These are phyloP conservation scores for Echria macrotheca DNA, from an alignment of 495 filamentous ascomycete species.

Conservation along the genomic window DNA sequence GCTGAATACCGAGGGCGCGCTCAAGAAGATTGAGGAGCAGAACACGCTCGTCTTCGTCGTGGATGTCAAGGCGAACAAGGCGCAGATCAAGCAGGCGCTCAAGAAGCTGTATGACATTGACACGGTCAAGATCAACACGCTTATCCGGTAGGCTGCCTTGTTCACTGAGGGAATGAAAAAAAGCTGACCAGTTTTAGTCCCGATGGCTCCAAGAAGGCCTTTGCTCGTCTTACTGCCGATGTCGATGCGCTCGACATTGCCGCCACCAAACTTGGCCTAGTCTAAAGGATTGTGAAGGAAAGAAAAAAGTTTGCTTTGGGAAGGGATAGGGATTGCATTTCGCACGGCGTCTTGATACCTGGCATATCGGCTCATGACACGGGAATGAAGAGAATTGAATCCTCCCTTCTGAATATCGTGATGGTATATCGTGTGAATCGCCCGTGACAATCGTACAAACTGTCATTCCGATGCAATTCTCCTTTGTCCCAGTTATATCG, in stretches of 20 bases:
- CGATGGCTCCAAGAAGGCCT: constrained; percentile 98
- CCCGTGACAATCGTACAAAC: too few relatives aligned
- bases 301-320: constrained; percentile 17
- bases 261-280: constrained; percentile 96
- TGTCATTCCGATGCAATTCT: too few relatives aligned
- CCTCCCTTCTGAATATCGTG: constrained; percentile 25
- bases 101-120: constrained; percentile 99
- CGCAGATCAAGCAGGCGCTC: constrained; percentile 95
- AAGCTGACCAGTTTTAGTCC: constrained; percentile 51
- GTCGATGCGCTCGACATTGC: constrained; percentile 99
- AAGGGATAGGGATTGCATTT: constrained; percentile 33
- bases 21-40: constrained; percentile 99
- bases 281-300: constrained; percentile 51
- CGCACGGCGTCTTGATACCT: constrained; percentile 33
- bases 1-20: constrained; percentile 96
- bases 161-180: background rate
- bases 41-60: constrained; percentile 99
- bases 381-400: constrained; percentile 33
- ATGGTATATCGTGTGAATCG: too few relatives aligned
- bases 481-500: too few relatives aligned
- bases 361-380: constrained; percentile 24
- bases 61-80: constrained; percentile 98
- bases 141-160: constrained; percentile 69
- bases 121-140: constrained; percentile 96
- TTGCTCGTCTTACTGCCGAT: constrained; percentile 86